These are phyloP conservation scores for Cutaneotrichosporon daszewskae DNA, from an alignment of 1,284 basidiomycete species.

Conservation along the genomic window DNA sequence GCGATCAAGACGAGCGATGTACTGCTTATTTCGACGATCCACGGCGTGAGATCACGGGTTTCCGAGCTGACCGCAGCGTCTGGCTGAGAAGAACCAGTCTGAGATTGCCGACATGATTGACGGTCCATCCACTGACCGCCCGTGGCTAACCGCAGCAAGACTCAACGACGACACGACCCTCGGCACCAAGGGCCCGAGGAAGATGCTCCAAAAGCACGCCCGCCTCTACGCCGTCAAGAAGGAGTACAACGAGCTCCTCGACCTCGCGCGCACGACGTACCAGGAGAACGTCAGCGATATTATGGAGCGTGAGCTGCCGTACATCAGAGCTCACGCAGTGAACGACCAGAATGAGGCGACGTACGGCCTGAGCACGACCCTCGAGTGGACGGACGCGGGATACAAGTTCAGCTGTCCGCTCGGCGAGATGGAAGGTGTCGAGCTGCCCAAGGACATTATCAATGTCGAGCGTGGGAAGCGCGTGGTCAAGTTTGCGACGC, in stretches of 20 bases:
- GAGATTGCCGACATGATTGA: constrained; percentile 14
- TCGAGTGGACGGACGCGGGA: constrained; percentile 13
- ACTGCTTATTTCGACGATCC: too few species aligned
- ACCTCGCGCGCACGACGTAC: constrained; percentile 86
- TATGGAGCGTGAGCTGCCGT: constrained; percentile 16
- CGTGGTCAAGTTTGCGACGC: constrained; percentile 59
- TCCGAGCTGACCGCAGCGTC: too few species aligned
- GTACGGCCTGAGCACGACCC: background rate
- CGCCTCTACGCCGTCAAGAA: constrained; percentile 80
- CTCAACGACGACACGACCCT: constrained; percentile 22
- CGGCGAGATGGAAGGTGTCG: constrained; percentile 1
- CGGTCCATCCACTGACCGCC: constrained; percentile 11
- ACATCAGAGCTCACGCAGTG: background rate
- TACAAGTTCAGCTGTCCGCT: constrained; percentile 5
- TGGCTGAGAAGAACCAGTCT: too few species aligned
- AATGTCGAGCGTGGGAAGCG: constrained; percentile 11
- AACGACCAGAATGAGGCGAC: background rate
- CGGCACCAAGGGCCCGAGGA: constrained; percentile 2
- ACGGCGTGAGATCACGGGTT: too few species aligned
- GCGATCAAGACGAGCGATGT: too few species aligned
- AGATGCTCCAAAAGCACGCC: constrained; percentile 51
- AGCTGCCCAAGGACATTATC: constrained; percentile 6
- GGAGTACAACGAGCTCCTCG: constrained; percentile 72
- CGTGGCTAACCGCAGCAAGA: constrained; percentile 8
- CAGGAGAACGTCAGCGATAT: constrained; percentile 86